Conservation (phyloP, 306 rosid species). For the Prunus mume region DNA sequence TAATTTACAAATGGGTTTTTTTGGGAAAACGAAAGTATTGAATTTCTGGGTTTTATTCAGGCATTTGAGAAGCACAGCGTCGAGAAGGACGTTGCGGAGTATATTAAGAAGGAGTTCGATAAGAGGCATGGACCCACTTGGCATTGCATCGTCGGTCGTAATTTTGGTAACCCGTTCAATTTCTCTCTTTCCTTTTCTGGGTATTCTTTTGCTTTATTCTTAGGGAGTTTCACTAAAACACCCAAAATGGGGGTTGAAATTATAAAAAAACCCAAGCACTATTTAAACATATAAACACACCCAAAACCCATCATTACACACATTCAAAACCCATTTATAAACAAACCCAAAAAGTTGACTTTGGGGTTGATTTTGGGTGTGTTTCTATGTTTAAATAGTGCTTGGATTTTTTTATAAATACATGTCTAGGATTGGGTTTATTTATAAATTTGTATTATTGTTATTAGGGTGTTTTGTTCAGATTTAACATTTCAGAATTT, state of each 20-base stretch:
- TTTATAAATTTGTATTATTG: too few species aligned
- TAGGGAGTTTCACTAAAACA: too few species aligned
- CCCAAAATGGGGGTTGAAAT: too few species aligned
- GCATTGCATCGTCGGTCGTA: constrained; percentile 98
- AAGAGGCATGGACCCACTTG: constrained; percentile 88
- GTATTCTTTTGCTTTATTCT: background rate
- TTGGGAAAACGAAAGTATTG: background rate
- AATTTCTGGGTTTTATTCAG: constrained; percentile 30
- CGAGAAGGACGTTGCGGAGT: constrained; percentile 93
- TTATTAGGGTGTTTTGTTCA: background rate
- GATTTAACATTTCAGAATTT: constrained; percentile 18
- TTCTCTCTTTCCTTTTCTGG: constrained; percentile 3
- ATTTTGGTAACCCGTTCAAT: constrained; percentile 59
- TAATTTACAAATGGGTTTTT: background rate
- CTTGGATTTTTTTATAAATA: too few species aligned
- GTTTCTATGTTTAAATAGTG: too few species aligned
- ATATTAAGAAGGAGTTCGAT: constrained; percentile 91
- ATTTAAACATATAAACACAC: too few species aligned
- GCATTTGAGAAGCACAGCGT: constrained; percentile 83
- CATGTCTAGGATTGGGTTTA: too few species aligned
- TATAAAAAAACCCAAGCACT: too few species aligned
- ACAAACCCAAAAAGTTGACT: too few species aligned
- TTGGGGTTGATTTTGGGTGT: too few species aligned
- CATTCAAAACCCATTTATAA: too few species aligned
- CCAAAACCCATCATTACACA: too few species aligned